Base-by-base conservation (phyloP, 352 stramenopile species). In the Achlya hypogyna region DNA sequence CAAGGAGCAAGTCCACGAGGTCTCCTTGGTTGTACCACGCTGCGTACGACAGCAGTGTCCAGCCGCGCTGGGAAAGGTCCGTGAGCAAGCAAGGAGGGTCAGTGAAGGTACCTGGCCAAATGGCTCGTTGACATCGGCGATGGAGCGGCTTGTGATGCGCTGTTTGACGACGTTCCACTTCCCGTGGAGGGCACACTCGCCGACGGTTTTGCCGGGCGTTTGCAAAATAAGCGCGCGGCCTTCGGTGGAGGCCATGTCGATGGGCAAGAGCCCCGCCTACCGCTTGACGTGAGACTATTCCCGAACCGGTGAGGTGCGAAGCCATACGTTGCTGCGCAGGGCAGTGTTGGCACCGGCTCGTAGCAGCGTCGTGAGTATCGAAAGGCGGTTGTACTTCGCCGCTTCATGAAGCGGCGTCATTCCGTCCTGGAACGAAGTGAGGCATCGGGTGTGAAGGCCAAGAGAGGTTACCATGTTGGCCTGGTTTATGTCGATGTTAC, bases 131-230 rank as follows among this genome's bases (percentile, higher is more conserved):
- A 64, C 52, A 38, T 64, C 35, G 35, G 31, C 52, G 40, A 64
- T 34, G 35, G 45, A 38, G 8, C 54, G 32, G 10, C 32, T 38
- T 23, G 14, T 51, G 22, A 64, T 29, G 23, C 54, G 54, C 3
- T 38, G 54, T 38, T 64, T 64, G 23, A 64, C 54, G 51, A 52
- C 54, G 22, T 23, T 32, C 54, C 54, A 64, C 38, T 64, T 38
- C 18, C 29, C 18, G 23, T 38, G 54, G 22, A 51, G 31, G 12
- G 54, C 54, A 35, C 54, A 64, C 23, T 51, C 54, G n/a, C 20
- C 54, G 14, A 64, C 54, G 54, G 54, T 45, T 9, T 45, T 45
- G 2, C 38, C 38, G 1, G 38, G 38, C 6, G 38, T 45, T 9
- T 45, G 38, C 38, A 45, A 18, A 45, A 45, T 45, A 18, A 45